Base-by-base conservation (phyloP, 1,284 basidiomycete species). In the Amylostereum areolatum region DNA sequence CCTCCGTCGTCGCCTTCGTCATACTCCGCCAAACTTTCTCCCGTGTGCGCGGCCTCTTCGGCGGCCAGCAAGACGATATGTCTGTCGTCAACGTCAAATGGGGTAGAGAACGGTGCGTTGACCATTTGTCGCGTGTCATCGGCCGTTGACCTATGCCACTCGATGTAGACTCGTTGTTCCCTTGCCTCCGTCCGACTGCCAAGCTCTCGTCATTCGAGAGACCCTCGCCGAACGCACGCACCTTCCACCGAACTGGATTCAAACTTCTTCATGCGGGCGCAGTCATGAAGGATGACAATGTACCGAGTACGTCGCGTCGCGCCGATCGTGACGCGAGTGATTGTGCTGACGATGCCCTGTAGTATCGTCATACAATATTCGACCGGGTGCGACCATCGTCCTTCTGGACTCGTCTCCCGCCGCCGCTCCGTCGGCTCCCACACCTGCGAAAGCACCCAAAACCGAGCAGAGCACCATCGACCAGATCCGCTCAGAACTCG, bases 191-290 rank as follows among this genome's bases (percentile, higher is more conserved):
- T 74, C 70, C 30, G 63, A 76, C 11, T 52, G 75, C 82, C 0
- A 74, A 73, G 18, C 73, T 89, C 47, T 68, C 69, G 34, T 67
- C 66, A 25, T 65, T 49, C 75, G 85, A 34, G 55, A 70, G 10
- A 66, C 73, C 32, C 65, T 90, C 53, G 78, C 85, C 2, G 76
- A 81, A 6, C 78, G 81, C 62, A 88, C 83, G 3, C 79, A 81
- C 49, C 73, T 90, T 5, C 74, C 79, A 0, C 63, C 64, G 34
- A 56, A 73, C 56, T n/a, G 74, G 75, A n/a, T 88, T 90, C 74
- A 87, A 89, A 62, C 75, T 92, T 62, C 77, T 92, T 50, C 83
- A 87, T 63, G 77, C 82, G 37, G 88, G 89, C 40, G 88, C 85
- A 4, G 73, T 91, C 59, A 84, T 90, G 78, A 85, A 82, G 55